Conservation (phyloP, 768 basidiomycete genomes). For the Gymnopilus junonius region DNA sequence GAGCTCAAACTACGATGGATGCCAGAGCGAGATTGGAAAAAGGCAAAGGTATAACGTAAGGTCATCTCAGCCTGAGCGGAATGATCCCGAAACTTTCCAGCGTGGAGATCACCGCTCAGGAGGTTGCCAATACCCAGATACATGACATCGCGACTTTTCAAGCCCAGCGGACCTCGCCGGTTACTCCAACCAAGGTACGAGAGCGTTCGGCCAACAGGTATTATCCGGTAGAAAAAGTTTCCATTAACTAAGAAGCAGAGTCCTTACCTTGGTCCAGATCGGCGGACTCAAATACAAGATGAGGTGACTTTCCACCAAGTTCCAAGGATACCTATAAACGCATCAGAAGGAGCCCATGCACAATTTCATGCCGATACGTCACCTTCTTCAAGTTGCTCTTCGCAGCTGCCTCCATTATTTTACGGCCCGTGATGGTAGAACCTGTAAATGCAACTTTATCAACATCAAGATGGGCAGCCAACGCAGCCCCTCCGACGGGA, state of each 20-base stretch:
- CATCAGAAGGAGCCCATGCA: neutral
- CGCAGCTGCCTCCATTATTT: slow-evolving; percentile 91
- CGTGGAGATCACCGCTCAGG: neutral
- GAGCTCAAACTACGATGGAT: neutral
- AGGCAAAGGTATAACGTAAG: neutral
- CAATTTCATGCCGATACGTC: neutral
- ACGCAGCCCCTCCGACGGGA: slow-evolving; percentile 80
- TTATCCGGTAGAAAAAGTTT: neutral
- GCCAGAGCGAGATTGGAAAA: neutral
- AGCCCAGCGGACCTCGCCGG: neutral
- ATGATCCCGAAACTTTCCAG: neutral
- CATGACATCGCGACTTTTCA: neutral
- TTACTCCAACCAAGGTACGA: neutral
- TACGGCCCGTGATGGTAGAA: slow-evolving; percentile 86
- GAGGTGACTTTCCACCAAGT: slow-evolving; percentile 91
- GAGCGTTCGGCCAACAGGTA: neutral
- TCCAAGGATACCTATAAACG: slow-evolving; percentile 78
- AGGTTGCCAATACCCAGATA: neutral
- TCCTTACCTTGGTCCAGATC: slow-evolving; percentile 82
- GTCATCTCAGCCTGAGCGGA: neutral
- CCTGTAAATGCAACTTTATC: slow-evolving; percentile 98
- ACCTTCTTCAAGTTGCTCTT: slow-evolving; percentile 95
- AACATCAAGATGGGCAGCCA: slow-evolving; percentile 81
- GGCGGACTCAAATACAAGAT: slow-evolving; percentile 89
- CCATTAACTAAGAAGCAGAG: neutral